Conservation (phyloP, 2,329 filamentous ascomycete genomes). For the Penicillium oxalicum region DNA sequence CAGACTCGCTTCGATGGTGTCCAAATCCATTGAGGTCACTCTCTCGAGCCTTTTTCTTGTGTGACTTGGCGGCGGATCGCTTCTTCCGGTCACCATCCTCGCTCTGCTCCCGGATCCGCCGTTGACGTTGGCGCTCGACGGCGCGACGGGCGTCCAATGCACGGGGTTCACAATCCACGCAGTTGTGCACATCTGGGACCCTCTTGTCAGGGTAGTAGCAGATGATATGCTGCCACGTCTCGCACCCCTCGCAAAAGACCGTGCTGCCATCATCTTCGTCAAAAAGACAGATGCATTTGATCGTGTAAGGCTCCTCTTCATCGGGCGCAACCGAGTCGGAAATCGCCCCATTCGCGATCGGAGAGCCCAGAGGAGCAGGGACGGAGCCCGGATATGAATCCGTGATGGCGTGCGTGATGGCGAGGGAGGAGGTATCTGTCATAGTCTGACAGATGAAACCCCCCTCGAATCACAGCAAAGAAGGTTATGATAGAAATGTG, state of each 20-base stretch:
- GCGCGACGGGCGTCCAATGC: constrained; percentile 68
- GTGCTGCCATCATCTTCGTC: constrained; percentile 95
- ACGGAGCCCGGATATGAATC: constrained; percentile 43
- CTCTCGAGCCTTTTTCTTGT: constrained; percentile 84
- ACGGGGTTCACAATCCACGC: constrained; percentile 79
- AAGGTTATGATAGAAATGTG: constrained; percentile 13
- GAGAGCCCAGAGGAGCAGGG: constrained; percentile 38
- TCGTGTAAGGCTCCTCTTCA: constrained; percentile 62
- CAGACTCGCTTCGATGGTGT: constrained; percentile 53
- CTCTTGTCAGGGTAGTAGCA: constrained; percentile 84
- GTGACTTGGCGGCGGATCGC: constrained; percentile 68
- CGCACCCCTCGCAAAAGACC: constrained; percentile 90
- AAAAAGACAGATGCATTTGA: constrained; percentile 96
- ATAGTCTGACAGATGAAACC: constrained; percentile 48
- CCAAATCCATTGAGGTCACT: constrained; percentile 46
- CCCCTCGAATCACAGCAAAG: constrained; percentile 34
- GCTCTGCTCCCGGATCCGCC: constrained; percentile 53
- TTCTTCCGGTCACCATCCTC: constrained; percentile 66
- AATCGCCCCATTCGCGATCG: constrained; percentile 38
- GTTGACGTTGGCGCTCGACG: constrained; percentile 64
- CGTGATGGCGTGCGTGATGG: constrained; percentile 45
- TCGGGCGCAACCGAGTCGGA: constrained; percentile 39
- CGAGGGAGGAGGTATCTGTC: constrained; percentile 49
- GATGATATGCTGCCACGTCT: constrained; percentile 97
- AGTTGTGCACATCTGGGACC: constrained; percentile 74